Conservation (phyloP, 805 yeast species). For the Starmerella potacharoeniae region DNA sequence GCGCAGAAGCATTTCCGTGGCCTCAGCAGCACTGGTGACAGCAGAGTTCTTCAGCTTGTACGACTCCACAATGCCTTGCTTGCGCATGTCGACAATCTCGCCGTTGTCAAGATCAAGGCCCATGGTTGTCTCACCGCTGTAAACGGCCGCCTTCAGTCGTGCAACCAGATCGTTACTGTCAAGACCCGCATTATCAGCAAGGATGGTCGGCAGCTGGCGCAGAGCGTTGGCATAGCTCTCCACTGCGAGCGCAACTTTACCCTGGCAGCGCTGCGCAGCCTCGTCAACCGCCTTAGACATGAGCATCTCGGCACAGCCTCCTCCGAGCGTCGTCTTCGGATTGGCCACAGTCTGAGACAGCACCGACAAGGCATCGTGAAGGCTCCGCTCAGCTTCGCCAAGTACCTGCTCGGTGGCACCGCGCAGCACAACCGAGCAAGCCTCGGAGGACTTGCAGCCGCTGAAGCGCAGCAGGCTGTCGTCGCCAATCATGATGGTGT, state of each 20-base stretch:
- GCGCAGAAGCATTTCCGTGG: slow-evolving; percentile 88
- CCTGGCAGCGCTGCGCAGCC: slow-evolving; percentile 81
- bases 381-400: slow-evolving; percentile 93
- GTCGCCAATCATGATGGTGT: slow-evolving; percentile 89
- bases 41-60: slow-evolving; percentile 88
- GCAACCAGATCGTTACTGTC: slow-evolving; percentile 89
- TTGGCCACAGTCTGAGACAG: slow-evolving; percentile 88
- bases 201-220: slow-evolving; percentile 86
- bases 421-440: slow-evolving; percentile 88
- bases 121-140: slow-evolving; percentile 81
- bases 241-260: slow-evolving; percentile 86
- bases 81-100: slow-evolving; percentile 84
- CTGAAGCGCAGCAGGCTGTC: slow-evolving; percentile 80
- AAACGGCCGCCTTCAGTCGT: slow-evolving; percentile 77
- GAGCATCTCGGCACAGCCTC: slow-evolving; percentile 90
- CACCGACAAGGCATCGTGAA: slow-evolving; percentile 94
- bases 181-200: slow-evolving; percentile 95
- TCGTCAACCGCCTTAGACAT: slow-evolving; percentile 96
- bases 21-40: slow-evolving; percentile 92
- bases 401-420: slow-evolving; percentile 96
- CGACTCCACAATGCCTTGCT: slow-evolving; percentile 83
- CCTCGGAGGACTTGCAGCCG: slow-evolving; percentile 93
- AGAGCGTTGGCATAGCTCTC: slow-evolving; percentile 91
- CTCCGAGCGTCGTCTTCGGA: slow-evolving; percentile 85
- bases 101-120: slow-evolving; percentile 86